Percentiles rank a stretch among this genome's conserved stretches.
phyloP scores from a whole-genome alignment of 2,329 filamentous ascomycete species.

The Colletotrichum sansevieriae region DNA sequence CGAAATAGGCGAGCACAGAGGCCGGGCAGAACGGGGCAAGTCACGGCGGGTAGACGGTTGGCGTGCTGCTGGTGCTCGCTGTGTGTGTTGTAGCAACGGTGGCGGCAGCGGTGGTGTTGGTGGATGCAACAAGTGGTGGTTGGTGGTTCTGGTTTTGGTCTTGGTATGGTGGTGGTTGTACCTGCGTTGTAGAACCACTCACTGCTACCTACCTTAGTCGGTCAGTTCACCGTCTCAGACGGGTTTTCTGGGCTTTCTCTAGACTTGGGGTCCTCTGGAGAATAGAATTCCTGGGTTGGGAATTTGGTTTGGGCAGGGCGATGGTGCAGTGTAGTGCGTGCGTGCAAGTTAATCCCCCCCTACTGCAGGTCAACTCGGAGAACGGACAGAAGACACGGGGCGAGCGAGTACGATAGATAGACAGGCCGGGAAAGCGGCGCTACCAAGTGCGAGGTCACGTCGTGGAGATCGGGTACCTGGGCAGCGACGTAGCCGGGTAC shows the following conservation, averaged over 20 bases:
- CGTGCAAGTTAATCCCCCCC: slow-evolving; percentile 13
- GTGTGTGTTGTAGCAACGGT: slow-evolving; percentile 22
- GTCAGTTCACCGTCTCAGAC: slow-evolving; percentile 3
- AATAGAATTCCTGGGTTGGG: slow-evolving; percentile 10
- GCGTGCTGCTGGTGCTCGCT: slow-evolving; percentile 21
- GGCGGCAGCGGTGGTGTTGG: slow-evolving; percentile 10
- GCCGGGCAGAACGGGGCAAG: slow-evolving; percentile 21
- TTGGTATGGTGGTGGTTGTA: slow-evolving; percentile 13
- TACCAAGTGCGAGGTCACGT: slow-evolving; percentile 35
- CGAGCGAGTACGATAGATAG: slow-evolving; percentile 33
- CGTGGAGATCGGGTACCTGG: slow-evolving; percentile 37
- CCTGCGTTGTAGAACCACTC: not conserved
- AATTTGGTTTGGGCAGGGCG: slow-evolving; percentile 14
- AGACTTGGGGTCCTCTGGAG: slow-evolving; percentile 11
- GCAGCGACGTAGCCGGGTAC: slow-evolving; percentile 26
- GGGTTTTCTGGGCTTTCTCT: slow-evolving; percentile 19
- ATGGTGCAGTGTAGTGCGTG: not conserved
- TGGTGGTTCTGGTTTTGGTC: not conserved
- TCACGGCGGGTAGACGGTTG: slow-evolving; percentile 32
- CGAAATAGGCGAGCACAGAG: slow-evolving; percentile 25
- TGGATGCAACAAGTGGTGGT: slow-evolving; percentile 17
- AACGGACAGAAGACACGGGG: slow-evolving; percentile 31
- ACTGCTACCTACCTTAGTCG: not conserved
- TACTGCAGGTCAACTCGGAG: slow-evolving; percentile 24
- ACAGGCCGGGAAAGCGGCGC: slow-evolving; percentile 24